These are phyloP conservation scores for Solanum sparsipilum DNA, from an alignment of 257 asterid species.

Conservation along the genomic window DNA sequence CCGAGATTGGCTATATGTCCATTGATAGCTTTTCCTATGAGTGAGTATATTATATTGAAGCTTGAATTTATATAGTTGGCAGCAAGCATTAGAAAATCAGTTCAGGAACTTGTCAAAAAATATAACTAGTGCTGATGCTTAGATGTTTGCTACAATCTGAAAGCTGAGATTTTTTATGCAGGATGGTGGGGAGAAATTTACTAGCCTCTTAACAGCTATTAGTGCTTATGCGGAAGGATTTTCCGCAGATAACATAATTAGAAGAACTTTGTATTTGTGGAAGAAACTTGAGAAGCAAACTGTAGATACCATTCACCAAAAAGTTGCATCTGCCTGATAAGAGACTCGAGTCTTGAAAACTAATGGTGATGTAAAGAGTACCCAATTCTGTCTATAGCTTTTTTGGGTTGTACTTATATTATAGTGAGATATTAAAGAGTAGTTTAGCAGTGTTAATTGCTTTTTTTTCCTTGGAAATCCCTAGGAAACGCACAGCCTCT, in stretches of 20 bases:
- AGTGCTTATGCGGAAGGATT: conserved; percentile 94
- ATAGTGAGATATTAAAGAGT: background rate
- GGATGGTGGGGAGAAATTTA: conserved; percentile 89
- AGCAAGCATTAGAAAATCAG: background rate
- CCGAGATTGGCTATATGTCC: background rate
- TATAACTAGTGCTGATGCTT: background rate
- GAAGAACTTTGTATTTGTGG: conserved; percentile 71
- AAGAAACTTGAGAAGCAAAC: conserved; percentile 58
- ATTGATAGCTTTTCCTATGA: background rate
- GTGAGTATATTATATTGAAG: background rate
- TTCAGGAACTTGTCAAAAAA: background rate
- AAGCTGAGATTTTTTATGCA: conserved; percentile 15
- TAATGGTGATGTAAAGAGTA: background rate
- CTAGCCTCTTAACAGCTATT: conserved; percentile 74
- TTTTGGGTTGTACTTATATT: background rate
- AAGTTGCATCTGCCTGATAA: background rate
- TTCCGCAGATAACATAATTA: conserved; percentile 78
- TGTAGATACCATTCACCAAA: background rate
- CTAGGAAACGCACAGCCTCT: background rate
- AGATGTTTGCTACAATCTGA: background rate
- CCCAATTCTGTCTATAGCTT: background rate
- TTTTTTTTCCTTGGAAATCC: background rate
- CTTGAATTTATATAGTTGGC: background rate
- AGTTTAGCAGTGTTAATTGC: background rate
- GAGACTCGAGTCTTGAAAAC: background rate